Percentiles rank a stretch among this genome's conserved stretches.
Conservation (phyloP, 768 basidiomycete species). For the Cantharellus anzutake region DNA sequence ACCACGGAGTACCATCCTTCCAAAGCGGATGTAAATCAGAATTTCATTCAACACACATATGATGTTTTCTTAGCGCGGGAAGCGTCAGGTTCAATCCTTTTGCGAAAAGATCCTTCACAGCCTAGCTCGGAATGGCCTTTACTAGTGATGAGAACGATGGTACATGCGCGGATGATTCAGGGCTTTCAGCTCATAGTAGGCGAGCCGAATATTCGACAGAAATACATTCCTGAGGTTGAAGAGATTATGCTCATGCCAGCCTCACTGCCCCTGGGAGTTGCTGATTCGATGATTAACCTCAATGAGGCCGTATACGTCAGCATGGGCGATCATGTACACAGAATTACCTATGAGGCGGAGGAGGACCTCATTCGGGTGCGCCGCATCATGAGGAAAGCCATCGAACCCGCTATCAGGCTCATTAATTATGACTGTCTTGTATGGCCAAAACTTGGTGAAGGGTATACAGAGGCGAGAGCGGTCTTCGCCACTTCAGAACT, state of each 20-base stretch:
- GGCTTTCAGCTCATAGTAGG: slow-evolving; percentile 85
- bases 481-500: slow-evolving; percentile 60
- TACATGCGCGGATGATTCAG: slow-evolving; percentile 75
- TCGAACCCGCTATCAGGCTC: slow-evolving; percentile 27
- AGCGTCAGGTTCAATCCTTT: slow-evolving; percentile 70
- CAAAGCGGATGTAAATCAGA: slow-evolving; percentile 47
- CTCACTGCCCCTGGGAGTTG: slow-evolving; percentile 23
- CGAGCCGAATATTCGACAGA: slow-evolving; percentile 33
- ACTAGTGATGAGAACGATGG: slow-evolving; percentile 82
- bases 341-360: slow-evolving; percentile 55
- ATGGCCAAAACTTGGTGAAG: slow-evolving; percentile 80
- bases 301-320: slow-evolving; percentile 62
- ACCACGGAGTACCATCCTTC: slow-evolving; percentile 81
- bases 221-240: background rate
- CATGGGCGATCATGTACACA: slow-evolving; percentile 90
- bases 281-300: slow-evolving; percentile 16
- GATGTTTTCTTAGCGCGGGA: slow-evolving; percentile 72
- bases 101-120: slow-evolving; percentile 27
- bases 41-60: slow-evolving; percentile 71
- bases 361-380: slow-evolving; percentile 82
- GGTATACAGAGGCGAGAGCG: slow-evolving; percentile 63
- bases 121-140: slow-evolving; percentile 28
- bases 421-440: slow-evolving; percentile 77
- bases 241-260: slow-evolving; percentile 21
- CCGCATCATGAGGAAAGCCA: slow-evolving; percentile 50